Evolutionary conservation across 495 filamentous ascomycete genomes (phyloP).

Genomic region (Hypoxylon fragiforme): DNA sequence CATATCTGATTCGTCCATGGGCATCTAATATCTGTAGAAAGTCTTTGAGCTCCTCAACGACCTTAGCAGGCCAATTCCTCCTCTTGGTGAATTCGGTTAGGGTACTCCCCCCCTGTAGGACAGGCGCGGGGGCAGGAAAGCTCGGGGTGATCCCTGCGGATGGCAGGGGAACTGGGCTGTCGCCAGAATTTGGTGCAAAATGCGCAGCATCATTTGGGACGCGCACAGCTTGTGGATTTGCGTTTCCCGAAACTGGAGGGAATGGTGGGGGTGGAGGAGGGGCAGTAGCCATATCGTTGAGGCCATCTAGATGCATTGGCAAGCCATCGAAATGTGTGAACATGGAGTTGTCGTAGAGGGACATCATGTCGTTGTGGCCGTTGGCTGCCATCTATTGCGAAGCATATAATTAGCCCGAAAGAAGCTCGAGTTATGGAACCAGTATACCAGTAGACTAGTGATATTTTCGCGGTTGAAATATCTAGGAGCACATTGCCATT

Average conservation of each 20-base stretch:
- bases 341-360: slow-evolving; percentile 44
- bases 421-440: neutral
- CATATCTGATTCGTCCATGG: slow-evolving; percentile 80
- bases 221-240: slow-evolving; percentile 27
- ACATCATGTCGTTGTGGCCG: slow-evolving; percentile 44
- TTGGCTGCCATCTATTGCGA: slow-evolving; percentile 37
- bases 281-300: slow-evolving; percentile 29
- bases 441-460: slow-evolving; percentile 4
- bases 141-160: slow-evolving; percentile 27
- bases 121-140: slow-evolving; percentile 34
- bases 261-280: slow-evolving; percentile 26
- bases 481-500: slow-evolving; percentile 6
- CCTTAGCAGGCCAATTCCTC: slow-evolving; percentile 84
- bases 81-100: slow-evolving; percentile 83
- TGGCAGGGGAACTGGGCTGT: slow-evolving; percentile 51
- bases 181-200: slow-evolving; percentile 32
- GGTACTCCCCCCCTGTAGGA: slow-evolving; percentile 59
- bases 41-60: slow-evolving; percentile 88
- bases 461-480: slow-evolving; percentile 1
- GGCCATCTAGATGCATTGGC: slow-evolving; percentile 42
- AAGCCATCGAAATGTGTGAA: slow-evolving; percentile 44
- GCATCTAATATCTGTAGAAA: slow-evolving; percentile 84
- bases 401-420: slow-evolving; percentile 22
- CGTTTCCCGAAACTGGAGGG: slow-evolving; percentile 16
- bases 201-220: slow-evolving; percentile 29